Conservation (phyloP, 2,329 filamentous ascomycete species). For the Fonsecaea erecta region DNA sequence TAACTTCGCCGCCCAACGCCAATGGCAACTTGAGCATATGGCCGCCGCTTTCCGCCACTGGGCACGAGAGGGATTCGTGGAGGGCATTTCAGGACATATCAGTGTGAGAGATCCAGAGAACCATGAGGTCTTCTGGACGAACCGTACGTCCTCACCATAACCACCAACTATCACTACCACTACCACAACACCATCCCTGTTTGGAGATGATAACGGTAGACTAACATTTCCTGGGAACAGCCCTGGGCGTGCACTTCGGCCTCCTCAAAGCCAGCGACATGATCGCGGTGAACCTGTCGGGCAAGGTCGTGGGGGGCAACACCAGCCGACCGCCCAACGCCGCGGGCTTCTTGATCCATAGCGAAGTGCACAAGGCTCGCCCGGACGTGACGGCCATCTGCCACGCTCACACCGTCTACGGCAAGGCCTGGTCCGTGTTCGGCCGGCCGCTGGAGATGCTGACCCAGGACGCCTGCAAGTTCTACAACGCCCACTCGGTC, state of each 20-base stretch:
- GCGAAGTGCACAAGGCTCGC: slow-evolving; percentile 68
- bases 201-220: background rate
- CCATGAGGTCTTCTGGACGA: slow-evolving; percentile 70
- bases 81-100: slow-evolving; percentile 73
- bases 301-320: slow-evolving; percentile 69
- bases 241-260: slow-evolving; percentile 67
- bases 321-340: slow-evolving; percentile 65
- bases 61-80: slow-evolving; percentile 66
- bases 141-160: slow-evolving; percentile 49
- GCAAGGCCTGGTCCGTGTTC: slow-evolving; percentile 71
- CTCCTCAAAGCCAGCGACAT: slow-evolving; percentile 68
- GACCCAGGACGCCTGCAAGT: slow-evolving; percentile 49
- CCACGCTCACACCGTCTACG: slow-evolving; percentile 69
- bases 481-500: slow-evolving; percentile 63
- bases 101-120: slow-evolving; percentile 69
- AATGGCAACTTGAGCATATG: slow-evolving; percentile 69
- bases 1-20: slow-evolving; percentile 60
- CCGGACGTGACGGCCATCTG: slow-evolving; percentile 69
- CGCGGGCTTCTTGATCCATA: slow-evolving; percentile 72
- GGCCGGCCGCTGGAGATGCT: slow-evolving; percentile 70
- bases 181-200: background rate
- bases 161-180: too few relatives aligned
- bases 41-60: slow-evolving; percentile 72
- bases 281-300: slow-evolving; percentile 67
- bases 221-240: slow-evolving; percentile 6